A percentile compares a stretch with the other conserved stretches of the same genome.
These are phyloP conservation scores for Epichloe typhina DNA, from an alignment of 2,329 filamentous ascomycete genomes.

Conservation along the genomic window DNA sequence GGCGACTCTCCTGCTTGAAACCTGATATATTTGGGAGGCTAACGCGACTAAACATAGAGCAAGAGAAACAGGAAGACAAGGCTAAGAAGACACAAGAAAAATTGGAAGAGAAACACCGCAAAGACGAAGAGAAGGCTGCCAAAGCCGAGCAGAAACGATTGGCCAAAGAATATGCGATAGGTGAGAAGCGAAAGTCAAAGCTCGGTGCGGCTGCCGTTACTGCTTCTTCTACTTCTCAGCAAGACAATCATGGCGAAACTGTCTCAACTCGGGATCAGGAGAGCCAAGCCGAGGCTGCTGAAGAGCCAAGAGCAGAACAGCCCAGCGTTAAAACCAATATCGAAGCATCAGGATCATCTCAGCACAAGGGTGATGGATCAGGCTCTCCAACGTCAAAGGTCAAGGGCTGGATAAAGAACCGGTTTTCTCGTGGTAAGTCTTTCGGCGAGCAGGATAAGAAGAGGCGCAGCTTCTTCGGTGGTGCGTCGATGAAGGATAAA, in stretches of 20 bases:
- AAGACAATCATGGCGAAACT: constrained; percentile 6
- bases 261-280: constrained; percentile 7
- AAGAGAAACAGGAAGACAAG: constrained; percentile 30
- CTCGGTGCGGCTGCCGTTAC: constrained; percentile 9
- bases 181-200: constrained; percentile 35
- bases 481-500: constrained; percentile 31
- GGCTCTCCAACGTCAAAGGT: constrained; percentile 28
- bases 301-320: not conserved
- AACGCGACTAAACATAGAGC: constrained; percentile 18
- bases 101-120: constrained; percentile 7
- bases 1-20: too few species aligned
- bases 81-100: constrained; percentile 12
- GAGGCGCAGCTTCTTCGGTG: constrained; percentile 34
- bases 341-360: constrained; percentile 5
- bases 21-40: constrained; percentile 5
- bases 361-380: constrained; percentile 8
- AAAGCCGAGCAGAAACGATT: constrained; percentile 39
- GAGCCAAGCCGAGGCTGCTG: not conserved
- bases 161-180: constrained; percentile 5
- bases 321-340: constrained; percentile 1
- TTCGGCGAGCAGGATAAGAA: constrained; percentile 23
- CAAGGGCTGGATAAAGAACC: constrained; percentile 43
- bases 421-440: constrained; percentile 32
- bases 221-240: not conserved
- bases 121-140: constrained; percentile 31